These are phyloP conservation scores for Alternaria sp. DNA, from an alignment of 2,329 filamentous ascomycete genomes.

Conservation along the genomic window DNA sequence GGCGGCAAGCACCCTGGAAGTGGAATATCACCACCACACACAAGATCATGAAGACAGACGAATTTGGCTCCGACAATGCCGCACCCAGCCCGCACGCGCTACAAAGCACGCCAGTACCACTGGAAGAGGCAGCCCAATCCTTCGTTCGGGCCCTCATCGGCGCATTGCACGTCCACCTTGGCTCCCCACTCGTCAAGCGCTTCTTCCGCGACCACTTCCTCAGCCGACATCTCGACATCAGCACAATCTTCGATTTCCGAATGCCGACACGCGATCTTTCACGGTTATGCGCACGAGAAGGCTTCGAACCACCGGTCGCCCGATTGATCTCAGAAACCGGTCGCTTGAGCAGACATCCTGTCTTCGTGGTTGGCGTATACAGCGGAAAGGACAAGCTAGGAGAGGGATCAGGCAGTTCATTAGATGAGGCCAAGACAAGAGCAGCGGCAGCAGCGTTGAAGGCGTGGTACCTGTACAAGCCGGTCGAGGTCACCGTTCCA, in stretches of 20 bases:
- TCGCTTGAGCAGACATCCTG: slow-evolving; percentile 80
- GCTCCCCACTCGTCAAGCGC: slow-evolving; percentile 75
- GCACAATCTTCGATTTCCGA: slow-evolving; percentile 81
- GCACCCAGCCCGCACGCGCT: slow-evolving; percentile 32
- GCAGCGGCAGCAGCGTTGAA: slow-evolving; percentile 87
- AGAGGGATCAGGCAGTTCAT: slow-evolving; percentile 80
- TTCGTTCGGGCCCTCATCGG: slow-evolving; percentile 87
- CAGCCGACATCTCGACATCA: slow-evolving; percentile 76
- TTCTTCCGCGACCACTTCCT: slow-evolving; percentile 88
- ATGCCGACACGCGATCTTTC: slow-evolving; percentile 83
- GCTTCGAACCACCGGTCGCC: slow-evolving; percentile 86
- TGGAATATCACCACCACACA: slow-evolving; percentile 61
- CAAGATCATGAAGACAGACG: slow-evolving; percentile 80
- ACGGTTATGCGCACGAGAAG: slow-evolving; percentile 83
- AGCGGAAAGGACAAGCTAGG: slow-evolving; percentile 90
- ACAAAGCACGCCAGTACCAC: slow-evolving; percentile 38
- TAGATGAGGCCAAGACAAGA: slow-evolving; percentile 77
- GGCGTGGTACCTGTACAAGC: slow-evolving; percentile 95
- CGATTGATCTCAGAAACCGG: slow-evolving; percentile 91
- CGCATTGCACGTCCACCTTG: slow-evolving; percentile 83
- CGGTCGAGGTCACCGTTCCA: slow-evolving; percentile 61
- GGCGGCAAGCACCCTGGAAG: slow-evolving; percentile 37
- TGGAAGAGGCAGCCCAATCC: slow-evolving; percentile 69
- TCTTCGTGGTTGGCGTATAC: slow-evolving; percentile 93
- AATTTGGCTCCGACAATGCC: slow-evolving; percentile 73